Evolutionary conservation across 73 alveolate species (phyloP), one percentile per base, ranked within the genome.

Genomic region (Uronychia binucleata): DNA sequence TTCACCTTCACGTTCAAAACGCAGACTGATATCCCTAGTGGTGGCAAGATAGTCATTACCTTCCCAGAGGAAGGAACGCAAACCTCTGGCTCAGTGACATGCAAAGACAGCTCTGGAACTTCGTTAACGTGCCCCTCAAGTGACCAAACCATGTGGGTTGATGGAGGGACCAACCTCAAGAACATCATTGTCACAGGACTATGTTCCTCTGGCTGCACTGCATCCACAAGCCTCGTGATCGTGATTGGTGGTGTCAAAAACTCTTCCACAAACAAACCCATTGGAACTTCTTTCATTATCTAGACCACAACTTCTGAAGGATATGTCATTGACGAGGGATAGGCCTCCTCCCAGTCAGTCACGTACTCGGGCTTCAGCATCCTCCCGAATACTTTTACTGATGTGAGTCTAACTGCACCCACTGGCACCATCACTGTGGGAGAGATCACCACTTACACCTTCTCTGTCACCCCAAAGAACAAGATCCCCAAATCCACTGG

Each of bases 201-300:
- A 14, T 81, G 88, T 35, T n/a, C 81, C 58, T 29, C 81, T 0
- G 88, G 80, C 14, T 81, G 88, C 13, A 31, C 80, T 29, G 80
- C 81, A 8, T 1, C 35, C 0, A 19, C 74, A 13, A 67, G 34
- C 0, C 33, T 59, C 8, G 27, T 33, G 26, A n/a, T 28, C 76
- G 28, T 1, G 31, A 58, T 81, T 0, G 25, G 31, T 25, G n/a
- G 32, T 8, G 74, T 81, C 29, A 30, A 30, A 1, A 81, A 81
- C 30, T 81, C 88, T 27, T 80, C 81, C 14, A 33, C 74, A 5
- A 81, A 80, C n/a, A 81, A 81, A 33, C 30, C 88, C 0, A 59
- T 81, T 0, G 58, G 81, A 8, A 81, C 80, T 13, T 0, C 80
- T n/a, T 81, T 59, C 31, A 30, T 26, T 30, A 74, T 74, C 26